Evolutionary conservation across 1,284 basidiomycete genomes (phyloP), one percentile per base, ranked within the genome.

Genomic region (Boletus sp.): DNA sequence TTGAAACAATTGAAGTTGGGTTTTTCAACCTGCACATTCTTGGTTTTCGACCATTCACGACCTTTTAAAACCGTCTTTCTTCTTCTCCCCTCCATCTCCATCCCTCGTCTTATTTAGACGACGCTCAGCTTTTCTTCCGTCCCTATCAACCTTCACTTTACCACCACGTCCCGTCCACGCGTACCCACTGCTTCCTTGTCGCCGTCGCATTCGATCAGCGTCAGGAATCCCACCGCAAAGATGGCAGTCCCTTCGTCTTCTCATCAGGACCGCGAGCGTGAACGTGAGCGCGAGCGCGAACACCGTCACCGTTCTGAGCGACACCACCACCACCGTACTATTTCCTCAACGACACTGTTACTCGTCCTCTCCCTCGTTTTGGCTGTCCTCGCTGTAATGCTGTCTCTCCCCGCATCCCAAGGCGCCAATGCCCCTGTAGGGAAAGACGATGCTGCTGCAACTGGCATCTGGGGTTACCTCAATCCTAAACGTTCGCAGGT

Each of bases 211-310:
- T 84, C 83, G 62, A 62, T 77, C 41, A 78, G 68, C 64, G 62
- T 63, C 49, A 67, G 68, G 60, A 55, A 70, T 53, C 53, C 59
- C 16, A 50, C 63, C 38, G 77, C 78, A 69, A 85, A 84, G 75
- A 90, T 90, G 88, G 88, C 88, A 52, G 82, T 88, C 69, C 88
- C 86, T 50, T 88, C 87, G 23, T 89, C 87, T 22, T 89, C 87
- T 36, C 87, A 88, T 57, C 81, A 79, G 50, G 79, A 82, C 50
- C 75, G 81, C 47, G 79, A 77, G 45, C 76, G 74, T 48, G 79
- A 80, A 53, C 74, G 80, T 46, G 75, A 80, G 51, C 77, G 80
- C 19, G 73, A 62, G 57, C 71, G 71, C n/a, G 66, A 69, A 45
- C 69, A 74, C 29, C 70, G 74, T 56, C 72, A 71, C 50, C 75